Evolutionary conservation across 148 eudicot species (phyloP).

Genomic region (Amaranthus palmeri): DNA sequence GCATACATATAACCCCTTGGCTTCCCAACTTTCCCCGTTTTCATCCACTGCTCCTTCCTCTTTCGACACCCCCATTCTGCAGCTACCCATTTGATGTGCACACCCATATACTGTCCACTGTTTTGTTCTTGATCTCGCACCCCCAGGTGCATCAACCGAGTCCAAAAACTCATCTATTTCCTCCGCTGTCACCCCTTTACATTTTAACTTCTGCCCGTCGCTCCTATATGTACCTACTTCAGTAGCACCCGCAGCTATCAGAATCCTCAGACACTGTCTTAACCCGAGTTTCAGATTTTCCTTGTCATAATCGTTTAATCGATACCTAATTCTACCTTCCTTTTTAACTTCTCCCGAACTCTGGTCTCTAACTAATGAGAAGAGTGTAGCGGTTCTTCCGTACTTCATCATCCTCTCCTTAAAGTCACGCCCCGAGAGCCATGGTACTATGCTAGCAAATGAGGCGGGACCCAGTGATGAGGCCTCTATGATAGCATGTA

Average conservation of each 20-base stretch:
- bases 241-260: constrained; percentile 70
- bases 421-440: constrained; percentile 75
- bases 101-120: constrained; percentile 60
- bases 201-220: constrained; percentile 74
- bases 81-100: constrained; percentile 96
- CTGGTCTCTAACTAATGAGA: constrained; percentile 52
- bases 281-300: constrained; percentile 60
- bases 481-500: constrained; percentile 56
- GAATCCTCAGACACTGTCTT: constrained; percentile 55
- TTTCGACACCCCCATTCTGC: constrained; percentile 63
- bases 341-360: constrained; percentile 59
- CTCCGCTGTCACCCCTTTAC: constrained; percentile 43
- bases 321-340: constrained; percentile 49
- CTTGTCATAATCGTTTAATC: constrained; percentile 37
- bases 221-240: constrained; percentile 86
- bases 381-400: constrained; percentile 57
- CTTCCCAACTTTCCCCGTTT: constrained; percentile 92
- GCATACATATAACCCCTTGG: constrained; percentile 65
- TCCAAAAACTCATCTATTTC: constrained; percentile 79
- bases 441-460: constrained; percentile 49
- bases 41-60: constrained; percentile 77
- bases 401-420: constrained; percentile 58
- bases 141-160: constrained; percentile 45
- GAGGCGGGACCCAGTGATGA: constrained; percentile 53
- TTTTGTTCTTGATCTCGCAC: constrained; percentile 49